Percentiles rank a stretch among this genome's conserved stretches.
phyloP scores from a whole-genome alignment of 345 rosid genomes.

The Citrus reticulata region DNA sequence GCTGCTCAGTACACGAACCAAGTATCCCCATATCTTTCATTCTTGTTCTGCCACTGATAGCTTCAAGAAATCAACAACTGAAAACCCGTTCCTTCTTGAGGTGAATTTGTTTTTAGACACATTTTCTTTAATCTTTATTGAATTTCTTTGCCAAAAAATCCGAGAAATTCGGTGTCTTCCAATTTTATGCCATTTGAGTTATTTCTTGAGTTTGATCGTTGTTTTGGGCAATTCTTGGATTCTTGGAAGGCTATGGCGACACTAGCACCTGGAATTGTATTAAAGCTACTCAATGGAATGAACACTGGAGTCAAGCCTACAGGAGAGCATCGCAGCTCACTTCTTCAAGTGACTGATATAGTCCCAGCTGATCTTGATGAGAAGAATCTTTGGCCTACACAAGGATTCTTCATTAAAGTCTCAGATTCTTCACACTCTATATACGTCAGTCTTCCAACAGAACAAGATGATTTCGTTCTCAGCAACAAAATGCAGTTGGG shows the following conservation, averaged over 20 bases:
- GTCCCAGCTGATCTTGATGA: constrained; percentile 96
- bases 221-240: neutral
- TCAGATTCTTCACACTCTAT: constrained; percentile 93
- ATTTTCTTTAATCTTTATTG: neutral
- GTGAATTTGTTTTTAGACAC: neutral
- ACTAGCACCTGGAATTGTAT: constrained; percentile 71
- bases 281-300: constrained; percentile 82
- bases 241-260: constrained; percentile 50
- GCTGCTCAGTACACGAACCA: constrained; percentile 5
- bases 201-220: neutral
- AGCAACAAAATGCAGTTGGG: constrained; percentile 95
- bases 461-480: constrained; percentile 74
- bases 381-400: constrained; percentile 81
- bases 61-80: neutral
- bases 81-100: neutral
- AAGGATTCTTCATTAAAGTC: constrained; percentile 88
- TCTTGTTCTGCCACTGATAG: constrained; percentile 3
- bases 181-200: neutral
- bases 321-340: constrained; percentile 79
- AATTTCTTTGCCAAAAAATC: neutral
- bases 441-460: constrained; percentile 83
- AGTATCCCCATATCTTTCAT: neutral
- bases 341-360: constrained; percentile 86
- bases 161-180: neutral
- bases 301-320: constrained; percentile 82